Evolutionary conservation across 441 rosid genomes (phyloP), one percentile per base, ranked within the genome.

Genomic region (Erodium moschatum): DNA sequence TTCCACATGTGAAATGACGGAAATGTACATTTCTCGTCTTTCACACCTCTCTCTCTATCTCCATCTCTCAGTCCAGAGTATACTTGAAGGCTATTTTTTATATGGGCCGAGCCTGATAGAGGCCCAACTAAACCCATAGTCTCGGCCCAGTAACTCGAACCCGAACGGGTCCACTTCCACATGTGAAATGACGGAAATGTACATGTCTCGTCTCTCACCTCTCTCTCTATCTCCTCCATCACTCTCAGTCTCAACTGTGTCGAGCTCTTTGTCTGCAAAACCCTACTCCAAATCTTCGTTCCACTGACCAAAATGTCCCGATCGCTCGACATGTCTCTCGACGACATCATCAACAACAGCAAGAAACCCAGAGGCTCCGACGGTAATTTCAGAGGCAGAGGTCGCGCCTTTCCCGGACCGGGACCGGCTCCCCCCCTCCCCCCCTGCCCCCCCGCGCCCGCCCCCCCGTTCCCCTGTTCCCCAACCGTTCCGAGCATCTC

Each of bases 361-460:
- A 52, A 16, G 20, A 16, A 16, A 19, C 6, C 60, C 1, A 42
- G 48, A 42, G 48, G 48, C 13, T 42, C 48, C 48, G 48, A 42
- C n/a, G 48, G 48, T 8, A 42, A 42, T 42, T 42, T 11, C 60
- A 52, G 60, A 52, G 60, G 60, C 60, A 15, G 60, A 52, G 60
- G 60, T 52, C 60, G 60, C 21, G 60, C 20, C 6, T 52, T 52
- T 6, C 21, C 21, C 20, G 60, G 60, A 0, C 20, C 60, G n/a
- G 60, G 60, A 52, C 60, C 60, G 21, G 60, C 60, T 52, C 60
- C 10, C n/a, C n/a, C n/a, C n/a, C n/a, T n/a, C n/a, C n/a, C n/a
- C n/a, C n/a, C n/a, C n/a, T n/a, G n/a, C n/a, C n/a, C n/a, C n/a
- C n/a, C n/a, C n/a, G n/a, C n/a, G n/a, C n/a, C n/a, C n/a, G n/a